Conservation (phyloP, 176 grass and related monocot species). For the Avena sativa region DNA sequence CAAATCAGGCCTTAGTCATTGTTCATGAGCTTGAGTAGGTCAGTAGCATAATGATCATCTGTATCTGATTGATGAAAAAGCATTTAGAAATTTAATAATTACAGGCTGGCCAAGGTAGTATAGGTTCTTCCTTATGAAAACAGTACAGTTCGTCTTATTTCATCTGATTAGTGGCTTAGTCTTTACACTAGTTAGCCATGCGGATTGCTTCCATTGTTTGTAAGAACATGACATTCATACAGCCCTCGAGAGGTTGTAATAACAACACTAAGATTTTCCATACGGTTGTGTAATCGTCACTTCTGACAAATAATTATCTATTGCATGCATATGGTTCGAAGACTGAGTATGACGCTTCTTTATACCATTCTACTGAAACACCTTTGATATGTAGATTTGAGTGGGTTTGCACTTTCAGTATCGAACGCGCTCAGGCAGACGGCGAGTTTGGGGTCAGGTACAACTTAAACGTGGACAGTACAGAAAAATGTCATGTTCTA, state of each 20-base stretch:
- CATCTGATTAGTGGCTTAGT: background rate
- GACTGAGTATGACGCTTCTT: too few relatives aligned
- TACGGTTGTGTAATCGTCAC: background rate
- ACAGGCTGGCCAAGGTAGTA: slow-evolving; percentile 35
- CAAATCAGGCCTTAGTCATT: slow-evolving; percentile 6
- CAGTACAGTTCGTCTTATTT: slow-evolving; percentile 17
- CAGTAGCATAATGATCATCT: background rate
- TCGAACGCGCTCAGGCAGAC: too few relatives aligned
- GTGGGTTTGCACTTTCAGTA: too few relatives aligned
- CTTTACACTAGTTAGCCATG: background rate
- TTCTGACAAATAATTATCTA: background rate
- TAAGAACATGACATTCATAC: slow-evolving; percentile 1
- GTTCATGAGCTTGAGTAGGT: slow-evolving; percentile 7
- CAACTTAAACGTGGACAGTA: too few relatives aligned
- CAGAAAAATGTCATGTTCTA: too few relatives aligned
- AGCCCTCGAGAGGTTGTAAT: background rate
- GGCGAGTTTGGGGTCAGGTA: too few relatives aligned
- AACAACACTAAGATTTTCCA: background rate
- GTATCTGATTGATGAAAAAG: slow-evolving; percentile 4
- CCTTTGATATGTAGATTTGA: too few relatives aligned
- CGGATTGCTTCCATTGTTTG: slow-evolving; percentile 4
- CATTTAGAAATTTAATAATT: slow-evolving; percentile 23
- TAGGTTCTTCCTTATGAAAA: background rate
- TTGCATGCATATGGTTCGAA: too few relatives aligned
- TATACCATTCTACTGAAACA: too few relatives aligned